Percentiles rank a stretch among this genome's conserved stretches.
Conservation (phyloP, 179 eudicot genomes). For the Corrigiola litoralis region DNA sequence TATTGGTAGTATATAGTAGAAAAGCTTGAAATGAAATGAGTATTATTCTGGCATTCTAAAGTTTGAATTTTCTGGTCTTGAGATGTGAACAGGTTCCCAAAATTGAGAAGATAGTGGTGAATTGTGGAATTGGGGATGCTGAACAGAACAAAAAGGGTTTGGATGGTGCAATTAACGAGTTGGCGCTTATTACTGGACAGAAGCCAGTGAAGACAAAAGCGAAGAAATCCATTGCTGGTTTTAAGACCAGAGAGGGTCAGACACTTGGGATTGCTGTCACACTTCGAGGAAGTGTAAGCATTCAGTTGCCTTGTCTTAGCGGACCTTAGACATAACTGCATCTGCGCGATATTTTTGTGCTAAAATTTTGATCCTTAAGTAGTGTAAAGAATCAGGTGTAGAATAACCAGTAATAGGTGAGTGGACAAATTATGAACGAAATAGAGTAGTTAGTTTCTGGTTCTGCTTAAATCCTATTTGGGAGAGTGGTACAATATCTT, state of each 20-base stretch:
- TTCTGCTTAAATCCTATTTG: background rate
- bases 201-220: slow-evolving; percentile 95
- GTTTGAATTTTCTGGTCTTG: background rate
- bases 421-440: background rate
- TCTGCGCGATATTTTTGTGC: background rate
- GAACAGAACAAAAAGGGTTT: slow-evolving; percentile 94
- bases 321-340: background rate
- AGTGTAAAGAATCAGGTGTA: background rate
- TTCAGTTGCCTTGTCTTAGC: background rate
- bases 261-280: slow-evolving; percentile 88
- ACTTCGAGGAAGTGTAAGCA: slow-evolving; percentile 79
- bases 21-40: background rate
- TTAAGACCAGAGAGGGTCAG: slow-evolving; percentile 83
- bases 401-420: background rate
- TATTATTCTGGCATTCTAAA: slow-evolving; percentile 2
- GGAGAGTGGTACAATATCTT: background rate
- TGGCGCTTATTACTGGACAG: slow-evolving; percentile 86
- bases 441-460: background rate
- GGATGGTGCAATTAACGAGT: slow-evolving; percentile 77
- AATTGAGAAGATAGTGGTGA: slow-evolving; percentile 79
- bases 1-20: too few species aligned
- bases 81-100: slow-evolving; percentile 69
- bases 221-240: slow-evolving; percentile 80
- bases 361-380: background rate
- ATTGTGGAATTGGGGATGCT: slow-evolving; percentile 97